Evolutionary conservation across 805 yeast species (phyloP).

Genomic region (Hanseniaspora valbyensis): DNA sequence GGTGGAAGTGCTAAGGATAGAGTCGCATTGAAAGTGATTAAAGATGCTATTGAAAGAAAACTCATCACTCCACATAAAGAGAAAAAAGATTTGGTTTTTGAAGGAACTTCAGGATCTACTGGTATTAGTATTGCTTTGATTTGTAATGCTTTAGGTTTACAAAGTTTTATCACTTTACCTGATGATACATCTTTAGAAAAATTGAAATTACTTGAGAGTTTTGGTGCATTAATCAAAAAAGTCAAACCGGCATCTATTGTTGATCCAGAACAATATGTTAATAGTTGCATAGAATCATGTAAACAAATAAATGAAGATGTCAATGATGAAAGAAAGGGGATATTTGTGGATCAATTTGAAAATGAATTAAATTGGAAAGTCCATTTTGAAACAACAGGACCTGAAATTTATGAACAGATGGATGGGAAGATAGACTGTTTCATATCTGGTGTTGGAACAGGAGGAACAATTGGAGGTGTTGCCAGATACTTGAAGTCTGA

Average conservation of each 20-base stretch:
- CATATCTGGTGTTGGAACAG: slow-evolving; percentile 91
- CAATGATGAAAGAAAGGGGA: slow-evolving; percentile 37
- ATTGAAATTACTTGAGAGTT: slow-evolving; percentile 51
- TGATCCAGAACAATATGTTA: slow-evolving; percentile 86
- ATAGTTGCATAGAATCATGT: slow-evolving; percentile 66
- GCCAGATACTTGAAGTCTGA: slow-evolving; percentile 54
- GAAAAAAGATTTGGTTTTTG: slow-evolving; percentile 66
- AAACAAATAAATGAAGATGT: slow-evolving; percentile 35
- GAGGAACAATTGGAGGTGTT: slow-evolving; percentile 93
- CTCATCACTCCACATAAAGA: slow-evolving; percentile 47
- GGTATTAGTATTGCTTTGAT: slow-evolving; percentile 88
- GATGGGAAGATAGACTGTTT: slow-evolving; percentile 57
- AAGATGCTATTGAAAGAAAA: slow-evolving; percentile 34
- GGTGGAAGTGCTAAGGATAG: slow-evolving; percentile 95
- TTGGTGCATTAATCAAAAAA: slow-evolving; percentile 74
- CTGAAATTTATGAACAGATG: slow-evolving; percentile 77
- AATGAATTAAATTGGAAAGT: slow-evolving; percentile 81
- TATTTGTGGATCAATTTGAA: slow-evolving; percentile 93
- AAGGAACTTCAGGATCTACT: slow-evolving; percentile 95
- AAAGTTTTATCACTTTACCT: slow-evolving; percentile 86
- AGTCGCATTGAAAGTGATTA: slow-evolving; percentile 76
- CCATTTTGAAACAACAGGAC: slow-evolving; percentile 79
- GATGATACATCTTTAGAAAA: slow-evolving; percentile 87
- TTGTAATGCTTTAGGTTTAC: slow-evolving; percentile 80
- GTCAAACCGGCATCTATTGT: slow-evolving; percentile 94